Conservation (phyloP, 306 rosid species). For the Casuarina cunninghamiana region DNA sequence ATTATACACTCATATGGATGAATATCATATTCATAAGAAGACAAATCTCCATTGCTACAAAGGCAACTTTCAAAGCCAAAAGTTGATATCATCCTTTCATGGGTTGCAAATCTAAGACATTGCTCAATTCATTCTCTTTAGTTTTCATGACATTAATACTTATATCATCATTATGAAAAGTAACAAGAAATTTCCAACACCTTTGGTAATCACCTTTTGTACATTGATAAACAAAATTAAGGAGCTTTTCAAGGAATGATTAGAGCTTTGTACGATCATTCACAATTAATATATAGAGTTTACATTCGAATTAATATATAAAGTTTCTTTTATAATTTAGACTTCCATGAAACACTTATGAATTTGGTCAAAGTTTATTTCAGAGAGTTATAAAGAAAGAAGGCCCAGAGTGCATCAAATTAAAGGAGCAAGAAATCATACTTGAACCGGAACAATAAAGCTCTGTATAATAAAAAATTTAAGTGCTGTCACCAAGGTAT, state of each 20-base stretch:
- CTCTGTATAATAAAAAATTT: neutral
- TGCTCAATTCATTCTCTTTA: neutral
- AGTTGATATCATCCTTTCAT: conserved; percentile 4
- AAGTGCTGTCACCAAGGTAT: neutral
- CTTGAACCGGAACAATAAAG: neutral
- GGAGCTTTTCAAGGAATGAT: neutral
- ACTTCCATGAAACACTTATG: neutral
- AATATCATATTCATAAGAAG: neutral
- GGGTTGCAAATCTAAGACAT: neutral
- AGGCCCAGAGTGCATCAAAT: neutral
- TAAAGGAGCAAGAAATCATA: neutral
- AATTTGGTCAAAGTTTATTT: neutral
- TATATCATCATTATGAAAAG: neutral
- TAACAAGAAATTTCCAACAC: neutral
- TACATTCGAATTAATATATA: neutral
- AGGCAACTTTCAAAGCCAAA: neutral
- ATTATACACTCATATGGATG: neutral
- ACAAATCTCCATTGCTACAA: neutral
- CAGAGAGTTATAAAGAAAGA: neutral
- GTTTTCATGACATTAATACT: neutral
- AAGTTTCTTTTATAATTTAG: neutral
- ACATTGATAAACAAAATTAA: neutral
- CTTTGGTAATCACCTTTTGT: neutral
- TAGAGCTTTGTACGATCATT: neutral
- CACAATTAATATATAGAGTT: too few species aligned